Conservation (phyloP, 2,329 filamentous ascomycete species). For the Orbilia javanica region DNA sequence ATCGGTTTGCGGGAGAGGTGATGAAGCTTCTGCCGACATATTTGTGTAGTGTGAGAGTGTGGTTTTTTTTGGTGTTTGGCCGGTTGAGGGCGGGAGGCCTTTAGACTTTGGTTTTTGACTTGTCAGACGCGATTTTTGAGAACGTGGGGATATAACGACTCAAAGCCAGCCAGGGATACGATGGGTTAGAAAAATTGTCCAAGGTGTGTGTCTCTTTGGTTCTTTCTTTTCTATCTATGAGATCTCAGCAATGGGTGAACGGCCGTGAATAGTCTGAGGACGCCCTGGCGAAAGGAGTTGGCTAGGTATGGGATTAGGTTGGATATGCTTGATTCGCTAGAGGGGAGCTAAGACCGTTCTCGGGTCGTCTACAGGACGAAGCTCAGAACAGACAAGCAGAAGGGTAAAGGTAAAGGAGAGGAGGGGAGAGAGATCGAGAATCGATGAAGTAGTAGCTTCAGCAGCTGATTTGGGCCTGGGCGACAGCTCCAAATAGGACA, state of each 20-base stretch:
- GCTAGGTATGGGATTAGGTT: constrained; percentile 5
- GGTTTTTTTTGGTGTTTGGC: constrained; percentile 13
- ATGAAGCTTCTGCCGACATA: constrained; percentile 61
- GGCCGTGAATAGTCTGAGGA: too few species aligned
- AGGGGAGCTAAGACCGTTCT: constrained; percentile 26
- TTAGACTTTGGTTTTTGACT: constrained; percentile 3
- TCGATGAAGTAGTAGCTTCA: constrained; percentile 29
- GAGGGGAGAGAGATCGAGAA: constrained; percentile 48
- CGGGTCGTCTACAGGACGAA: constrained; percentile 34
- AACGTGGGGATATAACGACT: constrained; percentile 9
- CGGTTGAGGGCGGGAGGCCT: constrained; percentile 33
- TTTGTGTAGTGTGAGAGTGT: constrained; percentile 64
- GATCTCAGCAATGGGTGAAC: constrained; percentile 14
- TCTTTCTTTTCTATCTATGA: background rate
- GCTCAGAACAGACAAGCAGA: background rate
- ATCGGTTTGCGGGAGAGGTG: constrained; percentile 42
- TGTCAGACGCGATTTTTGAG: constrained; percentile 9
- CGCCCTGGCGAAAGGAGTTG: too few species aligned
- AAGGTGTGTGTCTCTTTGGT: background rate
- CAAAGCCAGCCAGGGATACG: background rate
- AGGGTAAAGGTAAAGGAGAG: constrained; percentile 34
- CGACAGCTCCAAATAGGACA: constrained; percentile 36
- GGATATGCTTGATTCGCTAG: constrained; percentile 38
- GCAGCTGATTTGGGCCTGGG: constrained; percentile 5
- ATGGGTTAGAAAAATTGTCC: background rate